Percentiles rank a stretch among this genome's conserved stretches.
These are phyloP conservation scores for Baudoinia panamericana DNA, from an alignment of 495 filamentous ascomycete species.

Conservation along the genomic window DNA sequence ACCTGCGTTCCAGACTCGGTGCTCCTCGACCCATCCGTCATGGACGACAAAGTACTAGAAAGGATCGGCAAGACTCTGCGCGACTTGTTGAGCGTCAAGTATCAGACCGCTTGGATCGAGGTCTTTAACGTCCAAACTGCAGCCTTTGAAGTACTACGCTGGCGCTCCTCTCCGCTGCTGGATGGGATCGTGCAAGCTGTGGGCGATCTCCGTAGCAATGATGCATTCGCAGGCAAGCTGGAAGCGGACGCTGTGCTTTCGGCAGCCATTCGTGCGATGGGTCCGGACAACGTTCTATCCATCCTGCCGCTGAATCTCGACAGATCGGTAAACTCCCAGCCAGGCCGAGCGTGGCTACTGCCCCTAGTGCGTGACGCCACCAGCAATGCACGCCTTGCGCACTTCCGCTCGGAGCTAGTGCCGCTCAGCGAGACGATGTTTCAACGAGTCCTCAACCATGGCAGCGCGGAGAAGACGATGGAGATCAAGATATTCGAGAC, in stretches of 20 bases:
- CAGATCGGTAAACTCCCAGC: slow-evolving; percentile 58
- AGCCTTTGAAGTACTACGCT: slow-evolving; percentile 74
- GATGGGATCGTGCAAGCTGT: slow-evolving; percentile 57
- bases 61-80: slow-evolving; percentile 54
- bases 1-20: slow-evolving; percentile 73
- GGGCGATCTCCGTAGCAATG: slow-evolving; percentile 77
- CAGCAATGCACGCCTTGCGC: slow-evolving; percentile 66
- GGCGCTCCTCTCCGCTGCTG: slow-evolving; percentile 67
- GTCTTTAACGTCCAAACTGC: slow-evolving; percentile 82
- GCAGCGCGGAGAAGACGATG: slow-evolving; percentile 68
- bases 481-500: slow-evolving; percentile 97
- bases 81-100: slow-evolving; percentile 72
- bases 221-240: slow-evolving; percentile 86
- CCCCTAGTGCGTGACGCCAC: slow-evolving; percentile 77
- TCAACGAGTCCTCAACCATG: slow-evolving; percentile 71
- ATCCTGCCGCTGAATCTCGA: slow-evolving; percentile 76
- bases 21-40: slow-evolving; percentile 63
- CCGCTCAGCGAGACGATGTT: slow-evolving; percentile 83
- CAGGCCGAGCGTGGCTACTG: slow-evolving; percentile 86
- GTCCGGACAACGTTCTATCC: slow-evolving; percentile 63
- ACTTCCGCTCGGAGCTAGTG: slow-evolving; percentile 76
- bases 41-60: slow-evolving; percentile 75
- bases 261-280: slow-evolving; percentile 75
- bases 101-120: slow-evolving; percentile 88
- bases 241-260: slow-evolving; percentile 83